Evolutionary conservation across 2,329 filamentous ascomycete genomes (phyloP), one percentile per base, ranked within the genome.

Genomic region (Aciculosporium take): DNA sequence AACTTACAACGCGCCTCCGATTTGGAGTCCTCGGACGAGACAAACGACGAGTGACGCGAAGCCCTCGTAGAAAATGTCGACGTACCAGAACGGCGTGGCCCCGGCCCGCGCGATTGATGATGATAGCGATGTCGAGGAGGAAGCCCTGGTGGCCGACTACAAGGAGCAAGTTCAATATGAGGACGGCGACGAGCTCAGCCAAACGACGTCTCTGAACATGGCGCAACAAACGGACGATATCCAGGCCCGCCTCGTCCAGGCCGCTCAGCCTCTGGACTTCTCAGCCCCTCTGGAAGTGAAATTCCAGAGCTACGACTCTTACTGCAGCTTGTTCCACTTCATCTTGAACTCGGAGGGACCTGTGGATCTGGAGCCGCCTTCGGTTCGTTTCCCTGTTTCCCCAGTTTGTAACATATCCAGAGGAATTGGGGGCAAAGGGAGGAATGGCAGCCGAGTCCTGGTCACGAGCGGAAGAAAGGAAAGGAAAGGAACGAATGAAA

Each of bases 281-380:
- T 87, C 91, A 58, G 91, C 91, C 37, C 85, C 88, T 27, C 75
- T 98, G 43, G 91, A 96, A 66, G 84, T 85, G 63, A 96, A 96
- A 70, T 95, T 96, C 69, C 81, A 86, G 64, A 95, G 88, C 70
- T 98, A 98, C 73, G 91, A 98, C 69, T 85, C 86, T 62, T 98
- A 98, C 76, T 98, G 91, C 80, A 94, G 85, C 66, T 72, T 98
- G 55, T 98, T 98, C 72, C 91, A 98, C 71, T 96, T 86, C 68
- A 95, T 98, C 63, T 72, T 98, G 60, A 98, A 98, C 76, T 96
- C 89, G 39, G 91, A 96, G 53, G 91, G 91, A n/a, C 91, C 91
- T 13, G 89, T 98, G 46, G 91, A 98, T 60, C 72, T 98, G 53
- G 91, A 98, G 65, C 84, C 89, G 50, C 91, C 91, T 53, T 94